Conservation (phyloP, 495 filamentous ascomycete genomes). For the Stereocaulon alpinum region DNA sequence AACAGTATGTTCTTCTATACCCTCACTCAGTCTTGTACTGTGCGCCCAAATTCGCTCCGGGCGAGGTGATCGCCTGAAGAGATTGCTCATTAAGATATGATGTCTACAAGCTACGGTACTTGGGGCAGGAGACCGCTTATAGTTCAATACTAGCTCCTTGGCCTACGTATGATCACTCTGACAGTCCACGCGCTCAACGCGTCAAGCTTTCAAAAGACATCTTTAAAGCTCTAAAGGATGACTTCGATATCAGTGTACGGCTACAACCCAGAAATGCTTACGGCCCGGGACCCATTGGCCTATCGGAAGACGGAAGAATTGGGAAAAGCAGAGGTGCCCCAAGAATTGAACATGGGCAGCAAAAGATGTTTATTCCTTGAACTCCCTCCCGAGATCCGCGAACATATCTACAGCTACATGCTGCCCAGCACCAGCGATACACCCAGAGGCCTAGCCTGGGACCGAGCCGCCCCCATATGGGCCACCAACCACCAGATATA, state of each 20-base stretch:
- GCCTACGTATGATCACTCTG: no score
- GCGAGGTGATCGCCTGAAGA: no score
- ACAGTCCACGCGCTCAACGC: no score
- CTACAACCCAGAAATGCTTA: conserved; percentile 5
- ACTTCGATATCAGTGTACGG: conserved; percentile 11
- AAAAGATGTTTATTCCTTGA: conserved; percentile 16
- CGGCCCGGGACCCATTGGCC: background rate
- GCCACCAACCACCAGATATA: conserved; percentile 34
- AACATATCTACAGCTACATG: conserved; percentile 21
- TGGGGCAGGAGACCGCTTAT: no score
- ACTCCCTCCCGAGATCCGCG: conserved; percentile 24
- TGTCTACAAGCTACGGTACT: no score
- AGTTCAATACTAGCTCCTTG: no score
- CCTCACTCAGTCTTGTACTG: no score
- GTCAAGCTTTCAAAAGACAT: no score
- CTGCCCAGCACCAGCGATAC: conserved; percentile 15
- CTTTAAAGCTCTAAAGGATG: background rate
- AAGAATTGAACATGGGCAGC: background rate
- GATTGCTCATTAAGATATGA: no score
- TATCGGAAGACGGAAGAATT: background rate
- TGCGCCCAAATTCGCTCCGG: no score
- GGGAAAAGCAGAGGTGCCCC: background rate
- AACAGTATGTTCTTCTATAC: no score
- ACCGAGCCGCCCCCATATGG: conserved; percentile 31
- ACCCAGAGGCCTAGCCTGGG: background rate